Evolutionary conservation across 1,284 basidiomycete species (phyloP), one percentile per base, ranked within the genome.

Genomic region (Exobasidium cylindrosporum): DNA sequence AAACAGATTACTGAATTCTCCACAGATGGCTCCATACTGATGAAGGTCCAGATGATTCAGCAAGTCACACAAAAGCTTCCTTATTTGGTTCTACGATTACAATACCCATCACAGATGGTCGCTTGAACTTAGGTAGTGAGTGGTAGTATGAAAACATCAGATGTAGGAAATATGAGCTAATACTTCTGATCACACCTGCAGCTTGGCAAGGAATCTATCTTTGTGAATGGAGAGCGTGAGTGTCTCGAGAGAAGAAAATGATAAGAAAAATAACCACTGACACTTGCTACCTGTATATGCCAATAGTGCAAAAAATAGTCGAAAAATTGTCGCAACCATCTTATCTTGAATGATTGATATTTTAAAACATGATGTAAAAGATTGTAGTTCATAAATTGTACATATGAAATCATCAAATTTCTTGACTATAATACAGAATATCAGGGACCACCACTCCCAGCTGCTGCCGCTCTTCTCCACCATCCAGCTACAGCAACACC

Each of bases 1-100:
- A n/a, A n/a, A n/a, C n/a, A n/a, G n/a, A n/a, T n/a, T n/a, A n/a
- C n/a, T n/a, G n/a, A n/a, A n/a, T n/a, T n/a, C 17, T 17, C 35
- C 17, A 40, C 35, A 40, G 35, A 7, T 96, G 92, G 92, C 82
- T 84, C 55, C 93, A 96, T 81, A 91, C 88, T 2, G 90, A 89
- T 88, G 89, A 81, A 82, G 86, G 44, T 63, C 68, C 17, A 57
- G 31, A 35, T 67, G 82, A 83, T 67, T 82, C 81, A 5, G 90
- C 89, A 50, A 94, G 92, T 14, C 93, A 97, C 80, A 91, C 91
- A 28, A 96, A 96, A 80, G 86, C 90, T 2, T 86, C 90, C 1
- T 83, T 96, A 32, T 82, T 94, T 55, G 92, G 92, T 30, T 85
- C 89, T 23, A 87, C 89, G 0, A 84, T 95, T 70, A 88, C 88